phyloP scores from a whole-genome alignment of 1,139 yeast genomes.

The Suhomyces guaymorum region DNA sequence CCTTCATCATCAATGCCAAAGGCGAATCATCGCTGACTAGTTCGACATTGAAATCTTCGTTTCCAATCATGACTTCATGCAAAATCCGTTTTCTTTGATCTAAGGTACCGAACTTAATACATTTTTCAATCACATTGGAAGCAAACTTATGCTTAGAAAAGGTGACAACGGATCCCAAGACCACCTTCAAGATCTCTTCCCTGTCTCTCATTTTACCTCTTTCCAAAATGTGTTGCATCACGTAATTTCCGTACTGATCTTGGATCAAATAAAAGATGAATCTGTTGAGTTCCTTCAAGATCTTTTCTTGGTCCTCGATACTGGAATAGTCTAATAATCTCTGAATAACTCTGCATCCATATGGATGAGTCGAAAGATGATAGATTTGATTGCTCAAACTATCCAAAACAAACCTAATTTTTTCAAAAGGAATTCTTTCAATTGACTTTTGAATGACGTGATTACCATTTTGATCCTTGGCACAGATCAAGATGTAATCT shows the following conservation, averaged over 20 bases:
- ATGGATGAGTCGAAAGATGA: conserved; percentile 90
- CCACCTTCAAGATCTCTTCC: conserved; percentile 43
- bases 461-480: conserved; percentile 96
- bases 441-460: conserved; percentile 96
- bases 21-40: conserved; percentile 55
- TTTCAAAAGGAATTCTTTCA: conserved; percentile 76
- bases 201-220: conserved; percentile 59
- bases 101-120: conserved; percentile 71
- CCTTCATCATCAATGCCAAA: conserved; percentile 88
- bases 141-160: conserved; percentile 96
- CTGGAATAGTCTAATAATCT: conserved; percentile 79
- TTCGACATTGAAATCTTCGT: conserved; percentile 43
- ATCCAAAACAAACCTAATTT: conserved; percentile 69
- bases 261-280: conserved; percentile 79
- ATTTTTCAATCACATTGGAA: conserved; percentile 94
- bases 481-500: conserved; percentile 71
- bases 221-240: conserved; percentile 91
- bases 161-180: conserved; percentile 63
- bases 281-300: conserved; percentile 69
- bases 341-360: conserved; percentile 97
- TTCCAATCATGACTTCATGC: conserved; percentile 58
- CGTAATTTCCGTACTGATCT: conserved; percentile 97
- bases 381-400: conserved; percentile 79
- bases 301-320: conserved; percentile 60
- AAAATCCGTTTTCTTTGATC: conserved; percentile 65